These are phyloP conservation scores for Microcos paniculata DNA, from an alignment of 345 rosid genomes.

Conservation along the genomic window DNA sequence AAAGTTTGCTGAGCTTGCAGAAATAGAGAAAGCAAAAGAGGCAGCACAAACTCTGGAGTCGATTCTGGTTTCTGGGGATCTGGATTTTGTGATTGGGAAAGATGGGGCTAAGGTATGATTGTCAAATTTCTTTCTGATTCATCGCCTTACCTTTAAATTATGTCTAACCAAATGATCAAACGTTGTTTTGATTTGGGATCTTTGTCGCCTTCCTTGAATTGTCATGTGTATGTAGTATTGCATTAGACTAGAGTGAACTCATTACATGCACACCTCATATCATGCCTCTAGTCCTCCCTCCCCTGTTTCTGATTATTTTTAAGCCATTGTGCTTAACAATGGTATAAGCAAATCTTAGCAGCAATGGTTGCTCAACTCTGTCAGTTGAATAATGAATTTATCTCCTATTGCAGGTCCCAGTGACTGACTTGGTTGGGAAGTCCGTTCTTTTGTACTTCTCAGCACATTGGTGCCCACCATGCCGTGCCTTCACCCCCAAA, in stretches of 20 bases:
- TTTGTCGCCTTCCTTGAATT: background rate
- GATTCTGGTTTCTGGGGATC: constrained; percentile 54
- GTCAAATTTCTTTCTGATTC: background rate
- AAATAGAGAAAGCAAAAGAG: constrained; percentile 43
- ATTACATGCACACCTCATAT: background rate
- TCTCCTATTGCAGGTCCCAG: constrained; percentile 40
- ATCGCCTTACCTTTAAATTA: background rate
- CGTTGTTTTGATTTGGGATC: background rate
- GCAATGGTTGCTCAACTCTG: background rate
- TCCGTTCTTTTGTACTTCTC: constrained; percentile 69
- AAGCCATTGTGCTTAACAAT: background rate
- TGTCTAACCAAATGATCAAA: background rate
- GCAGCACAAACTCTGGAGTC: constrained; percentile 64
- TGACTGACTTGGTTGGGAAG: constrained; percentile 63
- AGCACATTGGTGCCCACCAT: constrained; percentile 69
- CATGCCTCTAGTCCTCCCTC: background rate
- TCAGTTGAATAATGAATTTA: background rate
- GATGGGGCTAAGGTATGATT: constrained; percentile 49
- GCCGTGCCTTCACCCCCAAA: constrained; percentile 59
- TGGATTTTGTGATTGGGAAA: constrained; percentile 56
- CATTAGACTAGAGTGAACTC: background rate
- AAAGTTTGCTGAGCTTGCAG: constrained; percentile 60
- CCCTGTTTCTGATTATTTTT: background rate
- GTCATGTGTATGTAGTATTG: background rate
- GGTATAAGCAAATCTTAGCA: background rate